phyloP scores from a whole-genome alignment of 75 land plant genomes.

The Isoetes taiwanensis region DNA sequence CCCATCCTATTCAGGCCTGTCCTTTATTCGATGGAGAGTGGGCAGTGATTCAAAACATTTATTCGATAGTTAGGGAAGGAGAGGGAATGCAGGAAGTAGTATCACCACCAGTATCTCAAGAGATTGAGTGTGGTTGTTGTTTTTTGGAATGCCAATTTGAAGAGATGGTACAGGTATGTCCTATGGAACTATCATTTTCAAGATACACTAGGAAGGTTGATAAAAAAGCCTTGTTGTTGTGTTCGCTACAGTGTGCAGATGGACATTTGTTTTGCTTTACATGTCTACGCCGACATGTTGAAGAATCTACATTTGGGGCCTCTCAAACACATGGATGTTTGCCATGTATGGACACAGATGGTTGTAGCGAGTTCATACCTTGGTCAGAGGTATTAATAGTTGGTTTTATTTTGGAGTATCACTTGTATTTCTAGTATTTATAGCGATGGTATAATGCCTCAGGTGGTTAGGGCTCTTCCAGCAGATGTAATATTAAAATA shows the following conservation, averaged over 20 bases:
- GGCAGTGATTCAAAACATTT: no score
- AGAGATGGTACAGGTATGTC: constrained; percentile 31
- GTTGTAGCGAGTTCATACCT: constrained; percentile 25
- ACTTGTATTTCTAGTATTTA: neutral
- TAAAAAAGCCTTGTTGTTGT: no score
- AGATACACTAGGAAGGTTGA: no score
- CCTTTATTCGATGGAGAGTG: no score
- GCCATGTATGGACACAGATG: constrained; percentile 31
- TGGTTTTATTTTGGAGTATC: neutral
- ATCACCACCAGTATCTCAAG: neutral
- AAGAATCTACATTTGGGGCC: constrained; percentile 30
- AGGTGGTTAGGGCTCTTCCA: constrained; percentile 30
- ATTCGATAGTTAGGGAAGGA: no score
- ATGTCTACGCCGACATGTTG: constrained; percentile 26
- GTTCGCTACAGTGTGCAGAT: constrained; percentile 36
- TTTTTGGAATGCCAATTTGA: constrained; percentile 25
- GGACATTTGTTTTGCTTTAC: constrained; percentile 30
- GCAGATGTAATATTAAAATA: constrained; percentile 22
- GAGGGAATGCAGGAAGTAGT: no score
- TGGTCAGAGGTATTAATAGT: constrained; percentile 21
- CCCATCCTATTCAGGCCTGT: no score
- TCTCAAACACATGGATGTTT: constrained; percentile 5
- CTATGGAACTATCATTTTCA: no score
- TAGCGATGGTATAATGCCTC: neutral
- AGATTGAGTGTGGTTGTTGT: constrained; percentile 31